Evolutionary conservation across 2,329 filamentous ascomycete genomes (phyloP), one percentile per base, ranked within the genome.

Genomic region (Pleomassaria siparia): DNA sequence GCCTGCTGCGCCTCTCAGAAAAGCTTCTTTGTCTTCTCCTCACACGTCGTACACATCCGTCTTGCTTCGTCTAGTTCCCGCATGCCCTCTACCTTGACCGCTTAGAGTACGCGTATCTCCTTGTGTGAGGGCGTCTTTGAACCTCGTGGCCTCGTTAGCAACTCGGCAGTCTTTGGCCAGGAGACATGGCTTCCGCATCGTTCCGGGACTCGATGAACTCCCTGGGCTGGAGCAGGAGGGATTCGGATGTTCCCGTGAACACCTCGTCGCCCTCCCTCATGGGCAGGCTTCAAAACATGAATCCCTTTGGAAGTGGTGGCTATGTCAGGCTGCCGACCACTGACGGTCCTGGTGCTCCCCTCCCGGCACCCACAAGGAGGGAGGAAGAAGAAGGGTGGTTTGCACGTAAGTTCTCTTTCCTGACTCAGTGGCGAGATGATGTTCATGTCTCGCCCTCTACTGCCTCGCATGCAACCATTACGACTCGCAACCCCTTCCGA

Each of bases 361-460:
- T 96, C 41, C 92, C 92, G 43, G 91, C 91, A 51, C 84, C 89
- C 53, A 89, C 72, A 67, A 82, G 91, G 64, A 85, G 91, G 61
- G 91, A 96, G 68, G 94, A 97, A 73, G 92, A 97, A 69, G 94
- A 96, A 74, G 89, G 86, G 55, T 96, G 89, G 85, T 91, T 96
- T 83, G 86, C 88, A 65, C 79, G 94, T 99, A 83, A 92, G 94
- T 84, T 63, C 70, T 39, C 50, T 49, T 44, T 61, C 51, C 55
- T 51, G 40, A 25, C 15, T 15, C 42, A 42, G 53, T 63, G 54
- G 52, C 57, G 42, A 60, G 50, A 32, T 40, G 36, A 44, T 41
- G 40, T 28, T 37, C 32, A 44, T 24, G 15, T 16, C 21, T 24
- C 16, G n/a, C 22, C 21, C 37, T 25, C 40, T 50, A 41, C 45